phyloP scores from a whole-genome alignment of 1,284 basidiomycete genomes.

The Irpex sp. region DNA sequence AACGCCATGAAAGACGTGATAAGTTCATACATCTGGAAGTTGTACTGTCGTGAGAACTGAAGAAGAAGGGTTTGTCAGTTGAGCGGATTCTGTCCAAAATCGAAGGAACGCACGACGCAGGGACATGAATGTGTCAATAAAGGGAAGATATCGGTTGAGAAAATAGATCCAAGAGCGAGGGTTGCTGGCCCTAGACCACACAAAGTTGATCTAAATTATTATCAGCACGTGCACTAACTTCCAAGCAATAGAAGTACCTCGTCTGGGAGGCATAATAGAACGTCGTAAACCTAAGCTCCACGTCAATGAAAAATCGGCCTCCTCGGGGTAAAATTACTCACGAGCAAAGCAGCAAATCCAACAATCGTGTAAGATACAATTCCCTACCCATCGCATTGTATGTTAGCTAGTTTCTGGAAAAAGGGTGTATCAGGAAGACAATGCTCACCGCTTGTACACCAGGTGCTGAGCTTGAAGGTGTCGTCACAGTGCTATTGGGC shows the following conservation, averaged over 20 bases:
- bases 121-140: slow-evolving; percentile 36
- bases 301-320: background rate
- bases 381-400: background rate
- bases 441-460: background rate
- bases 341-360: slow-evolving; percentile 5
- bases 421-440: background rate
- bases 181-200: slow-evolving; percentile 33
- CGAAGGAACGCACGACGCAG: slow-evolving; percentile 23
- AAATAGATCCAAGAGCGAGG: slow-evolving; percentile 34
- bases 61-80: background rate
- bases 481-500: background rate
- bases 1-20: background rate
- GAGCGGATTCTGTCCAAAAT: background rate
- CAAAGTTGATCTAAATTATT: slow-evolving; percentile 29
- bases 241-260: slow-evolving; percentile 26
- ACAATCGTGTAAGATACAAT: slow-evolving; percentile 4
- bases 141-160: slow-evolving; percentile 39
- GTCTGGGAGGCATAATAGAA: slow-evolving; percentile 35
- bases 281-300: slow-evolving; percentile 32
- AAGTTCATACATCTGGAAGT: background rate
- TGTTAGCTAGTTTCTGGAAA: too few relatives aligned
- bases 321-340: background rate
- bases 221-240: background rate
- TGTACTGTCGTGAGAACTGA: slow-evolving; percentile 7
- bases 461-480: background rate